Percentiles rank a stretch among this genome's conserved stretches.
phyloP scores from a whole-genome alignment of 2,329 filamentous ascomycete species.

The Aspergillus udagawae region DNA sequence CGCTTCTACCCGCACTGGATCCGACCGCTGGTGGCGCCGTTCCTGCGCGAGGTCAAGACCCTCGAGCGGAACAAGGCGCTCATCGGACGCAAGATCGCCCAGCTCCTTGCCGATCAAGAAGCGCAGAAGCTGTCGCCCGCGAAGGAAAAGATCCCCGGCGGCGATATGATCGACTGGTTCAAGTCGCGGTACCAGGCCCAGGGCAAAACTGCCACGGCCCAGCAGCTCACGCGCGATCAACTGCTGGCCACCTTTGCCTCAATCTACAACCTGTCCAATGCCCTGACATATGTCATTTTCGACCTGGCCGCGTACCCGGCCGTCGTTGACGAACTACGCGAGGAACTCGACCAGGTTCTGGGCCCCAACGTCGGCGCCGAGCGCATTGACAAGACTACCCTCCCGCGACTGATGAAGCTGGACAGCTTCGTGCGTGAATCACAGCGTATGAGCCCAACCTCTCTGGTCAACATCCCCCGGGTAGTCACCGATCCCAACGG shows the following conservation, averaged over 20 bases:
- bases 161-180: not conserved
- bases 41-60: not conserved
- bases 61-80: not conserved
- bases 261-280: not conserved
- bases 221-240: not conserved
- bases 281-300: not conserved
- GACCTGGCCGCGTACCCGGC: not conserved
- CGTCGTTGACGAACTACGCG: not conserved
- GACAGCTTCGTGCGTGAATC: not conserved
- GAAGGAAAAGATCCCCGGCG: not conserved
- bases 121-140: not conserved
- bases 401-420: not conserved
- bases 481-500: not conserved
- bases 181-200: not conserved
- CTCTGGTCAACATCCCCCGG: not conserved
- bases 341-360: not conserved
- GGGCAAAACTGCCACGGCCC: not conserved
- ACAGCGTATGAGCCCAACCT: not conserved
- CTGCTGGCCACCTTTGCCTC: not conserved
- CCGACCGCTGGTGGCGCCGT: not conserved
- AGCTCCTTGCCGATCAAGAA: not conserved
- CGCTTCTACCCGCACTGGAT: not conserved
- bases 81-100: not conserved
- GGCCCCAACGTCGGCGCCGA: not conserved
- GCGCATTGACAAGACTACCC: not conserved